Percentiles rank a stretch among this genome's conserved stretches.
Conservation (phyloP, 345 rosid genomes). For the Moricandia moricandioides region DNA sequence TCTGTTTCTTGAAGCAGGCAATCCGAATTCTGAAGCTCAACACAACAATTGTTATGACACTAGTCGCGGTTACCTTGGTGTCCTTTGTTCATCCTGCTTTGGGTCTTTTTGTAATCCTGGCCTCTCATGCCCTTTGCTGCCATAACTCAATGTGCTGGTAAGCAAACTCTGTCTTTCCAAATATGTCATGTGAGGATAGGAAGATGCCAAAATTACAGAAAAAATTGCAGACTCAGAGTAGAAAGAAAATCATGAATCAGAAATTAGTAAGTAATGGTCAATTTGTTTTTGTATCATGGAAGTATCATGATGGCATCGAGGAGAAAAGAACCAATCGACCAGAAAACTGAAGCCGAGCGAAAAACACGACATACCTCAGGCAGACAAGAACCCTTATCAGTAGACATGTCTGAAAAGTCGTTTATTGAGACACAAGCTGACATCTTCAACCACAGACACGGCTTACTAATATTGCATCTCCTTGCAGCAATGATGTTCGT, state of each 20-base stretch:
- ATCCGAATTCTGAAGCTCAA: conserved; percentile 63
- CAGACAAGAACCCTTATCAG: conserved; percentile 39
- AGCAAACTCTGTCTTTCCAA: not conserved
- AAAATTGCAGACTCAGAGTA: not conserved
- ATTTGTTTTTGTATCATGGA: conserved; percentile 35
- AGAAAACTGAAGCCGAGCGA: not conserved
- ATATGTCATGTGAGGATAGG: not conserved
- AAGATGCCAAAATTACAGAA: not conserved
- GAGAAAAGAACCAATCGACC: conserved; percentile 49
- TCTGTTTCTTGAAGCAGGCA: conserved; percentile 50
- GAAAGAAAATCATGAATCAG: not conserved
- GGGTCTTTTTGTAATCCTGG: conserved; percentile 66
- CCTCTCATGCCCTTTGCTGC: conserved; percentile 65
- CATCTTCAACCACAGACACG: conserved; percentile 76
- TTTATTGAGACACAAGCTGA: conserved; percentile 81
- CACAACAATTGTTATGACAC: conserved; percentile 49
- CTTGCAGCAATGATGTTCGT: conserved; percentile 78
- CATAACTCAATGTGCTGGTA: conserved; percentile 83
- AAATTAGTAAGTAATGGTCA: conserved; percentile 1
- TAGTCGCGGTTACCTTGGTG: conserved; percentile 58
- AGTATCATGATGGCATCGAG: conserved; percentile 68
- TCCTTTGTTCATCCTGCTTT: conserved; percentile 83
- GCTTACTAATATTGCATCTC: conserved; percentile 74
- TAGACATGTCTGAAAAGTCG: conserved; percentile 45
- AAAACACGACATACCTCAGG: not conserved